phyloP scores from a whole-genome alignment of 306 rosid species.

The Cucurbita ficifolia region DNA sequence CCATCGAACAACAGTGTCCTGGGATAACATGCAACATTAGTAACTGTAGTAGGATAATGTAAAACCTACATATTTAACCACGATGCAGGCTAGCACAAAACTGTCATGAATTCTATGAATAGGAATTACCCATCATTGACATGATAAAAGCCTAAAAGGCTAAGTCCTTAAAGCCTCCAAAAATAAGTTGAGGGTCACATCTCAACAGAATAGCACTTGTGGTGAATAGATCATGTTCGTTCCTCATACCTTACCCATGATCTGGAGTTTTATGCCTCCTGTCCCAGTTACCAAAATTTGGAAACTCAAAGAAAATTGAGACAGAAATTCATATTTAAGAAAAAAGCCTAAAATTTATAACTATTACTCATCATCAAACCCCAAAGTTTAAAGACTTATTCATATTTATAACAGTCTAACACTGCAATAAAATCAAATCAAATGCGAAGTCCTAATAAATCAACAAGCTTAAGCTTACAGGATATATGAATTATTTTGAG shows the following conservation, averaged over 20 bases:
- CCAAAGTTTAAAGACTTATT: neutral
- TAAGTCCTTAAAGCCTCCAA: neutral
- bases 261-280: neutral
- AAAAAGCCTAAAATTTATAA: neutral
- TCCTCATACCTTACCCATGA: neutral
- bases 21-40: conserved; percentile 15
- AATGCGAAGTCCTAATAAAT: neutral
- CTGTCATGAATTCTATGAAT: neutral
- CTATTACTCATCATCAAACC: neutral
- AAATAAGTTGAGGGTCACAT: neutral
- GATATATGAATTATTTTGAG: neutral
- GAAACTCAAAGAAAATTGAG: neutral
- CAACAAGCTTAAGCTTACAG: neutral
- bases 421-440: neutral
- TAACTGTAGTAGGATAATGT: neutral
- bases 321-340: neutral
- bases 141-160: neutral
- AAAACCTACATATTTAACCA: neutral
- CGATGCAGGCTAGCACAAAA: neutral
- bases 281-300: neutral
- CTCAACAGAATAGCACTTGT: neutral
- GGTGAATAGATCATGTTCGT: neutral
- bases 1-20: conserved; percentile 98
- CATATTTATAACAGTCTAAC: neutral
- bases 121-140: neutral